Evolutionary conservation across 352 stramenopile species (phyloP), one percentile per base, ranked within the genome.

Genomic region (Phytophthora rubi): DNA sequence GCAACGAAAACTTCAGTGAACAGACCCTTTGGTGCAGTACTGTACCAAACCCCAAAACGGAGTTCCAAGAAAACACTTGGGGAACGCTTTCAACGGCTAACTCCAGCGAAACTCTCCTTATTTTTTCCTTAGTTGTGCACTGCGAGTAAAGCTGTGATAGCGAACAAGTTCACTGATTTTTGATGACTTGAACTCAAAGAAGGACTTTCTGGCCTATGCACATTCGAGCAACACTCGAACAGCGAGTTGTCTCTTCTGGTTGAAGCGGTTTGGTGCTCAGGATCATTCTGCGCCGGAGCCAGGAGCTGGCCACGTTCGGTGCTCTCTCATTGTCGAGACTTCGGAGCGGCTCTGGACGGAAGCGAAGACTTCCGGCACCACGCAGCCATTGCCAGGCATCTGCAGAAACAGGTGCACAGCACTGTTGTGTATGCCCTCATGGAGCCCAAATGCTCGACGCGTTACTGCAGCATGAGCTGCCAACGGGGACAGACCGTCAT

Each of bases 321-420:
- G 23, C 10, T 66, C 16, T 28, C 18, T 39, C 8, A 61, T 60
- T 67, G 59, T 33, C 51, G 48, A 53, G 48, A 59, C 26, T 26
- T 26, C 58, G 48, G 37, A 35, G 59, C 33, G 13, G 45, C 59
- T 51, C 49, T 60, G 60, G 12, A 60, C 49, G 44, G 51, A 60
- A 60, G 9, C 7, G 18, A 16, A 21, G 53, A 33, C 32, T 44
- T 48, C 33, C 18, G 53, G 13, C 54, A 52, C 37, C 54, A 39
- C 9, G 35, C 16, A 52, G 30, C n/a, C 16, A 48, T 9, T 30
- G 26, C 26, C 26, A 30, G 33, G 33, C 33, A 15, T 39, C 33
- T 10, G 33, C 33, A 15, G 33, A 4, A 39, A 39, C 13, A 10
- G 33, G 9, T 39, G 33, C 33, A 15, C 10, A 39, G 8, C 10